phyloP scores from a whole-genome alignment of 768 basidiomycete species.

The Gyrodon lividus region DNA sequence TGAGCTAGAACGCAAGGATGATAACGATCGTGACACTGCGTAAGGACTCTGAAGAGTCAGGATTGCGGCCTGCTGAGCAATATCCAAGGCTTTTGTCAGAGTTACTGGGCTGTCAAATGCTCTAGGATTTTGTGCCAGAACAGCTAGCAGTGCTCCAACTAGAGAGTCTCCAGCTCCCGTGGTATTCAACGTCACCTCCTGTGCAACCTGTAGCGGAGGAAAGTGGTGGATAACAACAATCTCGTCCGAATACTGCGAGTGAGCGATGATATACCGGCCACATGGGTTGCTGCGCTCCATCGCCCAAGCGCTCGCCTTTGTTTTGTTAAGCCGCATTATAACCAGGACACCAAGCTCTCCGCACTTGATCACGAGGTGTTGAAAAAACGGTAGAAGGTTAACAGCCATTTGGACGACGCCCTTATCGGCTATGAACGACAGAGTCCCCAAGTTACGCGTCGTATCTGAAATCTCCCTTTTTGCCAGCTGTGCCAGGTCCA shows the following conservation, averaged over 20 bases:
- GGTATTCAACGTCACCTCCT: conserved; percentile 54
- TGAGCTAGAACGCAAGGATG: conserved; percentile 21
- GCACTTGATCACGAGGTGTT: conserved; percentile 82
- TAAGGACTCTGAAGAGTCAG: conserved; percentile 54
- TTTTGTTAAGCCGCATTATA: conserved; percentile 52
- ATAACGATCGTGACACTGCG: conserved; percentile 68
- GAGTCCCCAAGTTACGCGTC: conserved; percentile 39
- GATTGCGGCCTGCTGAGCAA: conserved; percentile 65
- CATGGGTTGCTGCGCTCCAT: conserved; percentile 45
- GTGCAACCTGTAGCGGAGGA: conserved; percentile 48
- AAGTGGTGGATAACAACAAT: conserved; percentile 72
- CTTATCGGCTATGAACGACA: conserved; percentile 62
- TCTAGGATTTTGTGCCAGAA: conserved; percentile 44
- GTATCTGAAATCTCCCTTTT: conserved; percentile 42
- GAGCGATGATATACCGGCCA: conserved; percentile 51
- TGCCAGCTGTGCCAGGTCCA: conserved; percentile 62
- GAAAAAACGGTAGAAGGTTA: conserved; percentile 81
- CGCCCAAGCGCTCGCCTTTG: conserved; percentile 49
- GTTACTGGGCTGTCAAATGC: conserved; percentile 45
- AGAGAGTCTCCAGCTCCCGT: conserved; percentile 94
- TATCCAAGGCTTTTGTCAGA: conserved; percentile 45
- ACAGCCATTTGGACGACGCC: conserved; percentile 82
- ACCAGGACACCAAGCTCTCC: conserved; percentile 67
- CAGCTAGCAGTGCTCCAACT: conserved; percentile 79
- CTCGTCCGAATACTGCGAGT: conserved; percentile 43